Percentiles rank a stretch among this genome's conserved stretches.
Conservation (phyloP, 2,329 filamentous ascomycete species). For the Aspergillus carbonarius region DNA sequence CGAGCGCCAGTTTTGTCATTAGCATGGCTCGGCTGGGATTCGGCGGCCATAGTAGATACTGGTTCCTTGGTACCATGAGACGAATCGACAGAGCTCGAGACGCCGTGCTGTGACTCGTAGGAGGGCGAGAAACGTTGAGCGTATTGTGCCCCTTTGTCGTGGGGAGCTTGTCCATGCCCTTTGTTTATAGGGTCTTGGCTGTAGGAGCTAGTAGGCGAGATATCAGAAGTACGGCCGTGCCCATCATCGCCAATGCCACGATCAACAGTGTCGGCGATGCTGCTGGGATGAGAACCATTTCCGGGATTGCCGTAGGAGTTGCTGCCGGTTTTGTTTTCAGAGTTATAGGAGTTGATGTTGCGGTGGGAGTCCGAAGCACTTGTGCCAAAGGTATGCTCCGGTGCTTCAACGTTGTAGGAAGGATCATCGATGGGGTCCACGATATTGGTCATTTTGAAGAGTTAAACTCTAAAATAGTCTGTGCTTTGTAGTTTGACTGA, state of each 20-base stretch:
- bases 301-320: neutral
- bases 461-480: neutral
- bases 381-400: neutral
- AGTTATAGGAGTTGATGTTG: neutral
- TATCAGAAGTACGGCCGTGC: neutral
- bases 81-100: neutral
- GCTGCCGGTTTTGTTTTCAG: neutral
- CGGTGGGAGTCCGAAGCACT: neutral
- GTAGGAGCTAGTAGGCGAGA: neutral
- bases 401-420: neutral
- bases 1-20: neutral
- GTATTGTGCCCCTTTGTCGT: neutral
- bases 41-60: neutral
- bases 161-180: neutral
- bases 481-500: no score
- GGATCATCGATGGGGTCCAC: conserved; percentile 3
- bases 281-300: neutral
- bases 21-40: neutral
- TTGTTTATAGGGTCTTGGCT: neutral
- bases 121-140: neutral
- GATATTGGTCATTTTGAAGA: conserved; percentile 1
- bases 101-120: neutral
- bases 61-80: neutral
- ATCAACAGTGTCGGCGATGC: neutral
- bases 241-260: neutral